phyloP scores from a whole-genome alignment of 1,284 basidiomycete genomes.

The Ustilago bromivora region DNA sequence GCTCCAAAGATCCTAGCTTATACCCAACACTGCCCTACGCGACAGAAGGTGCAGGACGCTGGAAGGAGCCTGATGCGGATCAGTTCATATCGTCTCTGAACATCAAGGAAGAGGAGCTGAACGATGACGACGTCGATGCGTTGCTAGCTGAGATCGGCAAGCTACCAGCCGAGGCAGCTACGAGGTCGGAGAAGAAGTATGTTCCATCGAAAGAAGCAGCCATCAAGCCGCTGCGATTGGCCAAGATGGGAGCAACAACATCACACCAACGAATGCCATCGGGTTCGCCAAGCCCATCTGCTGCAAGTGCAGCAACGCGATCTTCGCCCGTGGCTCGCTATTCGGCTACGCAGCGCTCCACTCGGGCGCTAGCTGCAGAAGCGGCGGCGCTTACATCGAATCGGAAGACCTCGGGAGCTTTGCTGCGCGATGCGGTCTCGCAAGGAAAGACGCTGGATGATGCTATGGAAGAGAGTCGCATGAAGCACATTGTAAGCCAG shows the following conservation, averaged over 20 bases:
- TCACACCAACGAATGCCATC: conserved; percentile 30
- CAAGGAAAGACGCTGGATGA: conserved; percentile 50
- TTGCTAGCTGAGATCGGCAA: conserved; percentile 42
- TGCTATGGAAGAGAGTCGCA: conserved; percentile 49
- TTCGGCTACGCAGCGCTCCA: conserved; percentile 48
- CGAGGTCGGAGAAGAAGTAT: conserved; percentile 32
- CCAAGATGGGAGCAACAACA: conserved; percentile 51
- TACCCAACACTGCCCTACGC: conserved; percentile 52
- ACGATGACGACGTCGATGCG: conserved; percentile 58
- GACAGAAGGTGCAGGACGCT: conserved; percentile 49
- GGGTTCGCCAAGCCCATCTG: conserved; percentile 19
- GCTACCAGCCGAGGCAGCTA: conserved; percentile 15
- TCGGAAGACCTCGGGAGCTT: conserved; percentile 47
- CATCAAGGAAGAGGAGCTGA: conserved; percentile 54
- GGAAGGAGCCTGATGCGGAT: conserved; percentile 56
- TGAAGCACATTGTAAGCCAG: conserved; percentile 47
- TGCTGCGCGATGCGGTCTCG: conserved; percentile 49
- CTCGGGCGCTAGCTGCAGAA: conserved; percentile 57
- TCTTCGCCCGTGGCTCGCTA: conserved; percentile 44
- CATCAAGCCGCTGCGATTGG: conserved; percentile 59
- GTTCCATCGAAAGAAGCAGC: conserved; percentile 54
- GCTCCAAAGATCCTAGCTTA: conserved; percentile 52
- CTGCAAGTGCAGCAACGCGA: conserved; percentile 14
- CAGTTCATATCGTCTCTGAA: conserved; percentile 59
- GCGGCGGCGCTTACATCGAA: conserved; percentile 53